Percentiles rank a stretch among this genome's conserved stretches.
These are phyloP conservation scores for Ascochyta lentis DNA, from an alignment of 2,329 filamentous ascomycete genomes.

Conservation along the genomic window DNA sequence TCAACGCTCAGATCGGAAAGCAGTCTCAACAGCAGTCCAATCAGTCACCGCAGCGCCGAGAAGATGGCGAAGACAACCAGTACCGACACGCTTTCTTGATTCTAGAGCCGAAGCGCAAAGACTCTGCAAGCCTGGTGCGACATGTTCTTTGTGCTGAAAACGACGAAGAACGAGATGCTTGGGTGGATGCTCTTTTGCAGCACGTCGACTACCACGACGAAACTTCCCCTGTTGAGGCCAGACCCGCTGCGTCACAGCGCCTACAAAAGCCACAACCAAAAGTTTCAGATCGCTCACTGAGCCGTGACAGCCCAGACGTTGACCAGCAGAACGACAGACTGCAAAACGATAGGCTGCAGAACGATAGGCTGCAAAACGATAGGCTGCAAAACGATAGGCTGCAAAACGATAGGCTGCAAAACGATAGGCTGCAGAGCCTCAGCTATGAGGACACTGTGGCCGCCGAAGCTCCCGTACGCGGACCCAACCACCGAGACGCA, in stretches of 20 bases:
- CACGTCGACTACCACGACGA: conserved; percentile 79
- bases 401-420: conserved; percentile 47
- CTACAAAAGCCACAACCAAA: conserved; percentile 51
- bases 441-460: conserved; percentile 65
- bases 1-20: conserved; percentile 90
- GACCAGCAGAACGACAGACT: conserved; percentile 44
- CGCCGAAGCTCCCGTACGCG: conserved; percentile 63
- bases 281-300: conserved; percentile 35
- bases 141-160: conserved; percentile 97
- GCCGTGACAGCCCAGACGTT: conserved; percentile 50
- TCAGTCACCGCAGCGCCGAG: conserved; percentile 66
- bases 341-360: conserved; percentile 52
- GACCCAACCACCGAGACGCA: conserved; percentile 45
- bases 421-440: conserved; percentile 53
- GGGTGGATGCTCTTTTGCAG: conserved; percentile 88
- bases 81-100: conserved; percentile 97
- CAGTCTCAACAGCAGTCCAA: conserved; percentile 71
- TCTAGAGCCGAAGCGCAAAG: conserved; percentile 94
- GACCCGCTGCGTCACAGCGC: conserved; percentile 26
- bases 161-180: conserved; percentile 87
- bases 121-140: conserved; percentile 83
- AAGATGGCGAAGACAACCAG: conserved; percentile 87
- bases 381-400: no score
- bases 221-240: conserved; percentile 54
- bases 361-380: no score